A percentile compares a stretch with the other conserved stretches of the same genome.
These are phyloP conservation scores for Starmerella scarabaei DNA, from an alignment of 805 yeast genomes.

Conservation along the genomic window DNA sequence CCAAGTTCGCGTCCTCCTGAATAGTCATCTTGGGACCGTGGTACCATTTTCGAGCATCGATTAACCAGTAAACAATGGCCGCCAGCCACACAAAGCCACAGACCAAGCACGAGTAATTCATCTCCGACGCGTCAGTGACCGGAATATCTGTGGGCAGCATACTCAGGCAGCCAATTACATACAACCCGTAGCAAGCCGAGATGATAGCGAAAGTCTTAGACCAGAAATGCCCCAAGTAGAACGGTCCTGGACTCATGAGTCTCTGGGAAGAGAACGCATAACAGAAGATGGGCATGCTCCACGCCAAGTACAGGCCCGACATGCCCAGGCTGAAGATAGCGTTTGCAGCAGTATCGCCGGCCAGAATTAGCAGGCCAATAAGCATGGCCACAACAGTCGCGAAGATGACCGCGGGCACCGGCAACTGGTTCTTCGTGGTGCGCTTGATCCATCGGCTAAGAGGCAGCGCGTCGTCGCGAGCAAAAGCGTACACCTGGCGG, in stretches of 20 bases:
- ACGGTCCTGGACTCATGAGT: conserved; percentile 52
- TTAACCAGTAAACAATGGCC: conserved; percentile 39
- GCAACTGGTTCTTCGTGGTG: conserved; percentile 48
- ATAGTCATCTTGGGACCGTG: conserved; percentile 38
- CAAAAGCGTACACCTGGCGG: conserved; percentile 63
- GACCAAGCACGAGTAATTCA: conserved; percentile 62
- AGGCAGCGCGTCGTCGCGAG: conserved; percentile 67
- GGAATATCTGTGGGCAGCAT: conserved; percentile 46
- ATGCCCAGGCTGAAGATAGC: conserved; percentile 57
- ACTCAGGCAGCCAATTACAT: conserved; percentile 38
- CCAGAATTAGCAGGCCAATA: conserved; percentile 46
- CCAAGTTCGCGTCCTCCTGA: conserved; percentile 5
- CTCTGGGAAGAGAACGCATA: conserved; percentile 36
- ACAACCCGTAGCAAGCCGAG: conserved; percentile 39
- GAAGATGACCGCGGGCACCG: conserved; percentile 49
- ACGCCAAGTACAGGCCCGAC: conserved; percentile 49
- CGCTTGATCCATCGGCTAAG: conserved; percentile 42
- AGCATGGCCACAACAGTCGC: conserved; percentile 39
- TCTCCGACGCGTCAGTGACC: conserved; percentile 28
- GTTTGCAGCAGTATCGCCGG: conserved; percentile 46
- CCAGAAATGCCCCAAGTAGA: conserved; percentile 42
- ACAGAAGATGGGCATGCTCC: conserved; percentile 48
- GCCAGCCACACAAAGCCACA: conserved; percentile 49
- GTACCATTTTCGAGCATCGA: conserved; percentile 42
- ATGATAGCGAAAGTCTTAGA: conserved; percentile 36